Evolutionary conservation across 768 basidiomycete genomes (phyloP), one percentile per base, ranked within the genome.

Genomic region (Lactarius psammicola): DNA sequence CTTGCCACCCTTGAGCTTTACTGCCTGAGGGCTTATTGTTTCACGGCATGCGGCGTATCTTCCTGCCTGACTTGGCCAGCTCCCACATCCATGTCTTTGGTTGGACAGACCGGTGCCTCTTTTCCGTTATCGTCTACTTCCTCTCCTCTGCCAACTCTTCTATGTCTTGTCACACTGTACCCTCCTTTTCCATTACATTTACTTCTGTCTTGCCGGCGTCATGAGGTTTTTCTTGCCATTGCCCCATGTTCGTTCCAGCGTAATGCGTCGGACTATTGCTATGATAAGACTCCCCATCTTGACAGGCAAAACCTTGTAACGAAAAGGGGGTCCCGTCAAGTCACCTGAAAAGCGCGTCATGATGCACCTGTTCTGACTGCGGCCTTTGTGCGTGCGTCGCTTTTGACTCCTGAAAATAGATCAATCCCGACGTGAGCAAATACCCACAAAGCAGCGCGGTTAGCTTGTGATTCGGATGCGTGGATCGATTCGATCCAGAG

Each of bases 301-400:
- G 53, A 67, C 62, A 63, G 28, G 60, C 66, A 62, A 63, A 67
- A 67, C 62, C 33, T 63, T 67, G 61, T 67, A 63, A 54, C 28
- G 60, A 36, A 62, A 57, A 26, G 36, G 44, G 53, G 60, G n/a
- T 34, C 26, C 30, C 30, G 17, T 40, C 49, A 33, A 56, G 53
- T 62, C 65, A 66, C 61, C 62, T 63, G 62, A 63, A 59, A 34
- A 36, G 34, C 44, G 26, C 33, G 33, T 59, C 66, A 55, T 59
- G 54, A 33, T 33, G 26, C 51, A 54, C 30, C 23, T 23, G 61
- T 15, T 30, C 23, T 33, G 11, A 33, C 40, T 18, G 33, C 53
- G 40, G 55, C 17, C 60, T 66, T 65, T 58, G 49, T 34, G 38
- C 26, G 49, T 59, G 49, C 31, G 61, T 55, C 33, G 40, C 42